These are phyloP conservation scores for Daldinia sp. DNA, from an alignment of 2,329 filamentous ascomycete species.

Conservation along the genomic window DNA sequence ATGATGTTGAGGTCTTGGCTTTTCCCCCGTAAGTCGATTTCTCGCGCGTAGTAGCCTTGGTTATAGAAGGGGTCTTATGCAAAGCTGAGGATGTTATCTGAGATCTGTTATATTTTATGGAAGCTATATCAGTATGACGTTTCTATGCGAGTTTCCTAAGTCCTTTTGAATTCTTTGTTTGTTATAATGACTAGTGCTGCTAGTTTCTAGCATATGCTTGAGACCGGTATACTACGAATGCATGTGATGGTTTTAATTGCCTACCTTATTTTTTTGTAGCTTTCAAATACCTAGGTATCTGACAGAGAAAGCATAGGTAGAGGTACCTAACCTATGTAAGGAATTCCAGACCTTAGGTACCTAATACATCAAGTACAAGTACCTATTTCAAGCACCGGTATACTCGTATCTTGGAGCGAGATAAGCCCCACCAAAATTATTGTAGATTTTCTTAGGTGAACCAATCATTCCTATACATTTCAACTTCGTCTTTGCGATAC, in stretches of 20 bases:
- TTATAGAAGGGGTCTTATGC: slow-evolving; percentile 21
- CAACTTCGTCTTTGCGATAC: slow-evolving; percentile 1
- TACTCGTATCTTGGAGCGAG: neutral
- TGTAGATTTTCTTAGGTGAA: slow-evolving; percentile 18
- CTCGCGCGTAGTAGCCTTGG: neutral
- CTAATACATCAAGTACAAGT: neutral
- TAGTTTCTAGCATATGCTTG: too few species aligned
- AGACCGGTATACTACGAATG: too few species aligned
- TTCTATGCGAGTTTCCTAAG: neutral
- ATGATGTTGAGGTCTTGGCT: neutral
- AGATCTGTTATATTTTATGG: neutral
- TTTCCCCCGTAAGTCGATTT: neutral
- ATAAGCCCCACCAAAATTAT: slow-evolving; percentile 22
- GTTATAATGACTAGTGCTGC: too few species aligned
- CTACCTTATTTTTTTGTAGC: too few species aligned
- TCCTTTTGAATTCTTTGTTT: neutral
- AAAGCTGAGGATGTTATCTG: slow-evolving; percentile 12
- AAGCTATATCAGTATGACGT: slow-evolving; percentile 8
- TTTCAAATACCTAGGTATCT: too few species aligned
- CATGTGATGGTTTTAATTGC: too few species aligned
- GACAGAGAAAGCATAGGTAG: too few species aligned
- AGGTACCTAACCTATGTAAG: too few species aligned
- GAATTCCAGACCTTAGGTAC: neutral
- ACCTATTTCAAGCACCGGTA: neutral
- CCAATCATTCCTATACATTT: neutral